Evolutionary conservation across 352 stramenopile species (phyloP).

Genomic region (Phytophthora kernoviae): DNA sequence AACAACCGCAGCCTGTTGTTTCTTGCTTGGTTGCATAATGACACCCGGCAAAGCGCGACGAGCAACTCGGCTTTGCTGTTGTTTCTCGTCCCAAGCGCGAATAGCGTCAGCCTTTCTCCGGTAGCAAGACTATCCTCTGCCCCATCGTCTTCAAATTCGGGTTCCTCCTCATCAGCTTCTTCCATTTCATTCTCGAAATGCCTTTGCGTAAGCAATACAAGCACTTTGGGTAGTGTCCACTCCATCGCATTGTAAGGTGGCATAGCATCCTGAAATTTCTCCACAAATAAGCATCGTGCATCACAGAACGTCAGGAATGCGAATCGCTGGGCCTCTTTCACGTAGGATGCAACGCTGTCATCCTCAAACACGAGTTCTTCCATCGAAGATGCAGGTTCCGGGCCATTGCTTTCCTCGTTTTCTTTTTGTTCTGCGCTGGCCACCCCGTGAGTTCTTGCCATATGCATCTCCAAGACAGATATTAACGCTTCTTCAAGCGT

Average conservation of each 20-base stretch:
- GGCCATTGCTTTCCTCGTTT: conserved; percentile 18
- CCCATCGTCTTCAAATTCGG: conserved; percentile 35
- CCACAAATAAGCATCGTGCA: conserved; percentile 78
- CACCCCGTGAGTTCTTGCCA: conserved; percentile 42
- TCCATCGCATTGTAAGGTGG: conserved; percentile 65
- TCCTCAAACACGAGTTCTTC: conserved; percentile 74
- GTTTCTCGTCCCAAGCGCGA: conserved; percentile 33
- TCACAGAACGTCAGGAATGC: conserved; percentile 86
- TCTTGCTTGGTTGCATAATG: conserved; percentile 86
- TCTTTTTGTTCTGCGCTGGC: conserved; percentile 39
- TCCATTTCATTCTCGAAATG: conserved; percentile 84
- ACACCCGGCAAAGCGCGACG: conserved; percentile 69
- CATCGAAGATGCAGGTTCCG: conserved; percentile 46
- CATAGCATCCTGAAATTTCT: conserved; percentile 73
- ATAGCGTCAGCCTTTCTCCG: conserved; percentile 28
- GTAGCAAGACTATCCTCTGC: conserved; percentile 18
- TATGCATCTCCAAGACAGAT: conserved; percentile 76
- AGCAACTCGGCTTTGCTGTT: conserved; percentile 61
- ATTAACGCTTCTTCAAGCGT: conserved; percentile 67
- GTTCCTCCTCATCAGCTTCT: conserved; percentile 56
- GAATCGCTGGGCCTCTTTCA: conserved; percentile 63
- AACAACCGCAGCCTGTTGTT: conserved; percentile 75
- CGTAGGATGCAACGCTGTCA: conserved; percentile 49
- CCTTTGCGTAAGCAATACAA: conserved; percentile 78
- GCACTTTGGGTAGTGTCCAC: conserved; percentile 70